Percentiles rank a stretch among this genome's conserved stretches.
Conservation (phyloP, 768 basidiomycete genomes). For the Lepiota brunneoincarnata region DNA sequence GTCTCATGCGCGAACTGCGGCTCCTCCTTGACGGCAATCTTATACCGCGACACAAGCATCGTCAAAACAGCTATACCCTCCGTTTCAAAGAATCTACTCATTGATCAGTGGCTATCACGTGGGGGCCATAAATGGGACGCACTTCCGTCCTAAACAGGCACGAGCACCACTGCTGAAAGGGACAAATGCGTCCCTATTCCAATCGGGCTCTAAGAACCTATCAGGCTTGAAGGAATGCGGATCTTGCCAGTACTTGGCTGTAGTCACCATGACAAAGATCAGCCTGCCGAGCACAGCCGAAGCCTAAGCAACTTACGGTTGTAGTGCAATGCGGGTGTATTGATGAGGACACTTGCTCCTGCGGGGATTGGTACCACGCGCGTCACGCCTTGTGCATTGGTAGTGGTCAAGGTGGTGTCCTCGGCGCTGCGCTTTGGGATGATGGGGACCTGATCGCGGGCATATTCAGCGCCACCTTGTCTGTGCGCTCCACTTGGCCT, state of each 20-base stretch:
- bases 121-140: not conserved
- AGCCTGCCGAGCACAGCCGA: conserved; percentile 16
- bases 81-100: conserved; percentile 40
- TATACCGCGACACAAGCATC: conserved; percentile 42
- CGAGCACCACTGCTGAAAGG: conserved; percentile 33
- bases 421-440: conserved; percentile 13
- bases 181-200: conserved; percentile 19
- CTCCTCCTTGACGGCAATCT: conserved; percentile 45
- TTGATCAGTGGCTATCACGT: not conserved
- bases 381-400: conserved; percentile 10
- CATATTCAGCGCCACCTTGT: not conserved
- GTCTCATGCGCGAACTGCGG: conserved; percentile 42
- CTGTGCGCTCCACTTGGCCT: too few species aligned
- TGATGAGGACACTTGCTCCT: conserved; percentile 21
- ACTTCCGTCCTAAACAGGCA: conserved; percentile 45
- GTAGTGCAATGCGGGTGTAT: conserved; percentile 35
- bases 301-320: conserved; percentile 27
- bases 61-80: conserved; percentile 45
- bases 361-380: conserved; percentile 13
- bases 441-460: conserved; percentile 2
- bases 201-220: conserved; percentile 15
- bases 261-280: not conserved
- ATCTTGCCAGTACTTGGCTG: conserved; percentile 47
- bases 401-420: conserved; percentile 13
- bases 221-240: conserved; percentile 34